These are phyloP conservation scores for Penicillium crustosum DNA, from an alignment of 2,329 filamentous ascomycete species.

Conservation along the genomic window DNA sequence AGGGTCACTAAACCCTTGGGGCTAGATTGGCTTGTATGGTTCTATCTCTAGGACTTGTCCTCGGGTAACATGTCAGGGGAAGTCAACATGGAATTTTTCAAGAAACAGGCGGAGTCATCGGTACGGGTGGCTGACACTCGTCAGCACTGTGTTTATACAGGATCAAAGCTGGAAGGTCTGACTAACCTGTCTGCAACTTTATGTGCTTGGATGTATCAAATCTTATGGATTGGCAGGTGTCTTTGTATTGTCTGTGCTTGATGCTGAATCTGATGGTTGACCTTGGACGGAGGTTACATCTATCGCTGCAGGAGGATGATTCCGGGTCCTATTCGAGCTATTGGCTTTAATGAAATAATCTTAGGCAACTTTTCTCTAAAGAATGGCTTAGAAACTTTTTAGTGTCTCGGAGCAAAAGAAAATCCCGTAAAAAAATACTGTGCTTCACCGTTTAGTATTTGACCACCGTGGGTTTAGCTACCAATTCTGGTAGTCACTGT, in stretches of 20 bases:
- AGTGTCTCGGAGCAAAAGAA: background rate
- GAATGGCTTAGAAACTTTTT: background rate
- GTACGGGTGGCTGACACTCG: slow-evolving; percentile 14
- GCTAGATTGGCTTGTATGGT: background rate
- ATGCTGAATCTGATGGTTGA: background rate
- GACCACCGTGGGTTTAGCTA: background rate
- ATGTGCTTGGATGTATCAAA: background rate
- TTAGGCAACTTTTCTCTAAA: too few species aligned
- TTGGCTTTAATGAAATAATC: background rate
- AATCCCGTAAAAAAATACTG: background rate
- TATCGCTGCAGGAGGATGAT: background rate
- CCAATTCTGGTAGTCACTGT: background rate
- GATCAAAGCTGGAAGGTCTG: background rate
- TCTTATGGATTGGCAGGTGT: background rate
- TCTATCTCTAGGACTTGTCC: background rate
- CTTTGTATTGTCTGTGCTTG: background rate
- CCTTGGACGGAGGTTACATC: background rate
- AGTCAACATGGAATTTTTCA: background rate
- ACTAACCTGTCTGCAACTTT: background rate
- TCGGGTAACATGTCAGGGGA: background rate
- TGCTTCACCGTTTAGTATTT: background rate
- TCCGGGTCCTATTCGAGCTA: background rate
- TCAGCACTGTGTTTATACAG: slow-evolving; percentile 25
- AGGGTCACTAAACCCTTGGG: background rate
- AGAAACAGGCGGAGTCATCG: background rate